Evolutionary conservation across 2,329 filamentous ascomycete genomes (phyloP).

Genomic region (Colletotrichum incanum): DNA sequence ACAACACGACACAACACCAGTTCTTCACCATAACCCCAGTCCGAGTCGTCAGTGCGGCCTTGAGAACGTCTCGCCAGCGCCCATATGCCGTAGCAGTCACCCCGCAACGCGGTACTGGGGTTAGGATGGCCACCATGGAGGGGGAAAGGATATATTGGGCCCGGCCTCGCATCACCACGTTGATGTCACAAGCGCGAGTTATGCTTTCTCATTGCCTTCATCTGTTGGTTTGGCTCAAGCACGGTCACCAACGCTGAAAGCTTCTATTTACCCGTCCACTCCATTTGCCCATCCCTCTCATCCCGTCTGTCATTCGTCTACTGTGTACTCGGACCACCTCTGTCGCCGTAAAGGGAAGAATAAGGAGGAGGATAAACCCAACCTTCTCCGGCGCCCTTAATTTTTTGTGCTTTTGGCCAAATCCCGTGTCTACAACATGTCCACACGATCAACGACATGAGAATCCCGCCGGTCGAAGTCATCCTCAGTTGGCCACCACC

Average conservation of each 20-base stretch:
- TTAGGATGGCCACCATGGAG: conserved; percentile 10
- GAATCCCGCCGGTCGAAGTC: conserved; percentile 44
- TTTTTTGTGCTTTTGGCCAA: background rate
- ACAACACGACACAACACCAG: conserved; percentile 32
- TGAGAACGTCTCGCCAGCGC: conserved; percentile 34
- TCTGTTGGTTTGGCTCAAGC: conserved; percentile 35
- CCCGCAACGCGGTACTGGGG: conserved; percentile 22
- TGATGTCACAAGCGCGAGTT: conserved; percentile 23
- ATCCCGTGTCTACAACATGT: conserved; percentile 27
- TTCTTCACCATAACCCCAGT: conserved; percentile 35
- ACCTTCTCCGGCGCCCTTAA: background rate
- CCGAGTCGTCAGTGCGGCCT: conserved; percentile 31
- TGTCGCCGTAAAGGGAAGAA: conserved; percentile 1
- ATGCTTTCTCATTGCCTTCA: conserved; percentile 33
- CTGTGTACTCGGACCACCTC: background rate
- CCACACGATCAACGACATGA: conserved; percentile 42
- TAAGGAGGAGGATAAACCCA: conserved; percentile 20
- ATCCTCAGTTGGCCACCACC: conserved; percentile 51
- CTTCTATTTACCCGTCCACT: conserved; percentile 25
- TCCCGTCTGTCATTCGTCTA: conserved; percentile 24
- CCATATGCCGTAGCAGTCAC: conserved; percentile 10
- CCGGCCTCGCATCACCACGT: conserved; percentile 26
- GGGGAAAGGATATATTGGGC: conserved; percentile 36
- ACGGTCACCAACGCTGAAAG: conserved; percentile 31
- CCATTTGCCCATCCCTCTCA: conserved; percentile 21